These are phyloP conservation scores for Tulasnella sp. DNA, from an alignment of 768 basidiomycete species.

Conservation along the genomic window DNA sequence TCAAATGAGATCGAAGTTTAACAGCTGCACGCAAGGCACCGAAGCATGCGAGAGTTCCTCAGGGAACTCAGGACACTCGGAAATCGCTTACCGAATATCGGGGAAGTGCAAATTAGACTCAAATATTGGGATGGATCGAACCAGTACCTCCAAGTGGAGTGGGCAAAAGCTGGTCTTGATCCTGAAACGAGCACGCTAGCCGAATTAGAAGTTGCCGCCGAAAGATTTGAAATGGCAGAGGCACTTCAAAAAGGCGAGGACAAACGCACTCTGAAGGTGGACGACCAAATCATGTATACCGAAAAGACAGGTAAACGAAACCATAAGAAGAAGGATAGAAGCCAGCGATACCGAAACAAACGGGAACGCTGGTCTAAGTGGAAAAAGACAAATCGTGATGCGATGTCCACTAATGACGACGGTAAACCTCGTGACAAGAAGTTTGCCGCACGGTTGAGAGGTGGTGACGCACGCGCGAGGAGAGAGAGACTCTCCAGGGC, in stretches of 20 bases:
- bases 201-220: constrained; percentile 11
- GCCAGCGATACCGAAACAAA: no score
- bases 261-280: background rate
- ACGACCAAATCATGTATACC: no score
- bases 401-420: background rate
- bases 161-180: background rate
- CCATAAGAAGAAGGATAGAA: background rate
- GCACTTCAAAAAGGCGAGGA: background rate
- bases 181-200: background rate
- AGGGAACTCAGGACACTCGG: constrained; percentile 1
- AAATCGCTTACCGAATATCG: background rate
- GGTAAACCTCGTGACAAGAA: background rate
- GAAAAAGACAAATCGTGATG: no score
- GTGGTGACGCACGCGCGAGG: background rate
- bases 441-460: background rate
- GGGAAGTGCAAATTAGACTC: background rate
- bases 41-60: background rate
- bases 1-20: background rate
- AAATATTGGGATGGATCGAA: background rate
- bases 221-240: constrained; percentile 11
- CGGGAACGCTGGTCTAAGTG: no score
- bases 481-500: background rate
- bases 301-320: background rate
- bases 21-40: background rate
- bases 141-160: background rate